Conservation (phyloP, 2,329 filamentous ascomycete species). For the Penicillium sp. region DNA sequence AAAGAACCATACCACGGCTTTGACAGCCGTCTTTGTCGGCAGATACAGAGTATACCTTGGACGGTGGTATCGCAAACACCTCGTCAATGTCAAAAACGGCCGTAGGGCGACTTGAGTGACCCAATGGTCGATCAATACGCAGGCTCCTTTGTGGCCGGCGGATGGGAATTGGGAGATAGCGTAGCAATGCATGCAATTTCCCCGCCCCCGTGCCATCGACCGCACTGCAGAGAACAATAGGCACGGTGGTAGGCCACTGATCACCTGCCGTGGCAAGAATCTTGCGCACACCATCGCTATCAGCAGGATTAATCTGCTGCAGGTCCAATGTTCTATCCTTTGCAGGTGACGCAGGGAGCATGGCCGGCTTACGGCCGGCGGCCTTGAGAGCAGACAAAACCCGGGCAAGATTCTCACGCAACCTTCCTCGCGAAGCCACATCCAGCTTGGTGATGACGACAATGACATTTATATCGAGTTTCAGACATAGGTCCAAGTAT, state of each 20-base stretch:
- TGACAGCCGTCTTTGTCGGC: constrained; percentile 37
- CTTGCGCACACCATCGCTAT: constrained; percentile 54
- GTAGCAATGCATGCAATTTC: constrained; percentile 73
- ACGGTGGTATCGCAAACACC: constrained; percentile 68
- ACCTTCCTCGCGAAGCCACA: constrained; percentile 64
- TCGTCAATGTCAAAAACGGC: constrained; percentile 87
- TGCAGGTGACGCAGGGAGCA: constrained; percentile 49
- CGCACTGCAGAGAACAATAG: constrained; percentile 81
- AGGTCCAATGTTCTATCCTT: constrained; percentile 50
- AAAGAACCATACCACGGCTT: constrained; percentile 65
- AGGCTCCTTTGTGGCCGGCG: constrained; percentile 21
- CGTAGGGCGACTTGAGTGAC: constrained; percentile 46
- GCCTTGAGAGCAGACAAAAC: constrained; percentile 73
- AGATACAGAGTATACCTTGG: constrained; percentile 47
- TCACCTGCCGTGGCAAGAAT: constrained; percentile 42
- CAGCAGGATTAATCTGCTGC: constrained; percentile 50
- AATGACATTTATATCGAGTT: constrained; percentile 68
- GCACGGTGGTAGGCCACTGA: constrained; percentile 54
- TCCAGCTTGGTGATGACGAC: constrained; percentile 90
- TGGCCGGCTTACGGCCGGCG: constrained; percentile 64
- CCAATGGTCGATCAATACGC: constrained; percentile 10
- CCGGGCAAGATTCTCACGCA: constrained; percentile 65
- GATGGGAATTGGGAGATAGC: constrained; percentile 64
- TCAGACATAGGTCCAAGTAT: constrained; percentile 78
- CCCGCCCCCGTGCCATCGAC: constrained; percentile 78